Percentiles rank a stretch among this genome's conserved stretches.
Evolutionary conservation across 2,329 filamentous ascomycete species (phyloP).

Genomic region (Penicillium palitans): DNA sequence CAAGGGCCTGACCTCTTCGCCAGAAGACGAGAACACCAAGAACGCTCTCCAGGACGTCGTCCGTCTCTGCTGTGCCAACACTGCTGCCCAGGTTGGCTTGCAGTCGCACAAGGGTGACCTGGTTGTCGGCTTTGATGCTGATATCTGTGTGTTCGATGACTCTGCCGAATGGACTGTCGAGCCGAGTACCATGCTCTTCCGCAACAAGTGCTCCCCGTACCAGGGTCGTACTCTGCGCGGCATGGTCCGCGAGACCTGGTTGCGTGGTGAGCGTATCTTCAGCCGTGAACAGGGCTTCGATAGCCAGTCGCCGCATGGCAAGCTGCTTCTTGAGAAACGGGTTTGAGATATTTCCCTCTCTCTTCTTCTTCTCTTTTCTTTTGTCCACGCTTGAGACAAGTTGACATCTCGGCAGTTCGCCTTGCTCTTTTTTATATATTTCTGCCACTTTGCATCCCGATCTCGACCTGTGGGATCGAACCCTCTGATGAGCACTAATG

Average conservation of each 20-base stretch:
- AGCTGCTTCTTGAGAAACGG: slow-evolving; percentile 43
- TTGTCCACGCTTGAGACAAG: slow-evolving; percentile 14
- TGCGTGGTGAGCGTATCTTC: slow-evolving; percentile 75
- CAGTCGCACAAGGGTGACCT: slow-evolving; percentile 79
- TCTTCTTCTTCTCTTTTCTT: slow-evolving; percentile 8
- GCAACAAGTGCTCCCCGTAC: slow-evolving; percentile 90
- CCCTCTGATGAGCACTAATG: slow-evolving; percentile 28
- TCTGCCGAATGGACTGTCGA: slow-evolving; percentile 72
- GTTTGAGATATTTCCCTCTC: slow-evolving; percentile 25
- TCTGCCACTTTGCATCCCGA: slow-evolving; percentile 17
- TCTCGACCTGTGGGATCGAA: slow-evolving; percentile 8
- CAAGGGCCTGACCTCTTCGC: slow-evolving; percentile 47
- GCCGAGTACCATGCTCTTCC: slow-evolving; percentile 83
- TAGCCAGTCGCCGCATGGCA: slow-evolving; percentile 37
- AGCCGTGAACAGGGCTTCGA: slow-evolving; percentile 57
- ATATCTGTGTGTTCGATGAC: slow-evolving; percentile 91
- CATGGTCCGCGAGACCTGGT: slow-evolving; percentile 80
- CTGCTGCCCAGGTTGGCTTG: slow-evolving; percentile 83
- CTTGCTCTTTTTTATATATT: slow-evolving; percentile 42
- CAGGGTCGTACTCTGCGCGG: slow-evolving; percentile 77
- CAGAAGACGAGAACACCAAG: slow-evolving; percentile 44
- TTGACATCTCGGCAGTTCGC: slow-evolving; percentile 15
- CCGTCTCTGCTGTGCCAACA: slow-evolving; percentile 80
- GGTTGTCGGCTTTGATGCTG: slow-evolving; percentile 78
- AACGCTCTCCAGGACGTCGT: slow-evolving; percentile 74